Conservation (phyloP, 768 basidiomycete species). For the Phylloporus sp. region DNA sequence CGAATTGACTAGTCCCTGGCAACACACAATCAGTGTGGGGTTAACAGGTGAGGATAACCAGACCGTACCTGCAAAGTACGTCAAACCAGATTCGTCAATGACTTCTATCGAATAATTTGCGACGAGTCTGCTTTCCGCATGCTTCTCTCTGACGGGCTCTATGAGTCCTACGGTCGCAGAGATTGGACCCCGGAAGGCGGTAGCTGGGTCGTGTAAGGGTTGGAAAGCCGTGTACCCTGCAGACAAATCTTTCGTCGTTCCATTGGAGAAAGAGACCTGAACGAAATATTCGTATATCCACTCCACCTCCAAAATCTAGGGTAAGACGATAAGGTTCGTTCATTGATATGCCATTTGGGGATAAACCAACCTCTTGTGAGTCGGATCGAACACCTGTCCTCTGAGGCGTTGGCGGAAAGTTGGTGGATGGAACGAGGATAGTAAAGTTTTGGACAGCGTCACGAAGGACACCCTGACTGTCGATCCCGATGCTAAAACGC, state of each 20-base stretch:
- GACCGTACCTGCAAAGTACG: constrained; percentile 1
- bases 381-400: background rate
- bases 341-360: background rate
- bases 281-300: constrained; percentile 19
- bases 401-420: constrained; percentile 16
- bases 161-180: background rate
- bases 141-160: too few relatives aligned
- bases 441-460: constrained; percentile 10
- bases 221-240: constrained; percentile 18
- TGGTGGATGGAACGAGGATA: constrained; percentile 20
- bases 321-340: background rate
- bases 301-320: constrained; percentile 1
- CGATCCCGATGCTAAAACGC: background rate
- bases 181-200: background rate
- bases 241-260: constrained; percentile 10
- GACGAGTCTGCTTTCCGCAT: background rate
- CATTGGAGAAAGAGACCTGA: constrained; percentile 12
- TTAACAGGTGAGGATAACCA: background rate
- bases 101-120: constrained; percentile 7
- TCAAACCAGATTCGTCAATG: background rate
- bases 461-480: background rate
- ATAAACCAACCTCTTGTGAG: background rate
- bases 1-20: background rate
- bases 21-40: background rate
- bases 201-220: constrained; percentile 3